Evolutionary conservation across 495 filamentous ascomycete species (phyloP).

Genomic region (Penicillium tannophilum): DNA sequence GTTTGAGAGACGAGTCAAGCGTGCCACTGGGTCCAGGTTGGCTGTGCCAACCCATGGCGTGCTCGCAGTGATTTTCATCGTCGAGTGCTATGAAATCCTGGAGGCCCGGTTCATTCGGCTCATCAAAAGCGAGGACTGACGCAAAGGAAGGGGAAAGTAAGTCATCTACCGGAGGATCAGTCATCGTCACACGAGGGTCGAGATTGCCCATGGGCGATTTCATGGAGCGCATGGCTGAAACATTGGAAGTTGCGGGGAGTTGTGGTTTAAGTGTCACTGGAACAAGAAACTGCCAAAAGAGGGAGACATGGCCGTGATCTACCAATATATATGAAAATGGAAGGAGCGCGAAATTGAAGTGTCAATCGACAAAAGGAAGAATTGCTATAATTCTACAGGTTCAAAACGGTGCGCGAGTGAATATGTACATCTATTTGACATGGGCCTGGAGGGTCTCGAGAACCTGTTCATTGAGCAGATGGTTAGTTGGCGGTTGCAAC

Average conservation of each 20-base stretch:
- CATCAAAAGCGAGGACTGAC: constrained; percentile 16
- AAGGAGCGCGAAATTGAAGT: constrained; percentile 11
- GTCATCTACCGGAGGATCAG: constrained; percentile 8
- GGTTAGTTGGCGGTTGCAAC: constrained; percentile 16
- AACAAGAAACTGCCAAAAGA: constrained; percentile 1
- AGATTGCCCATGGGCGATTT: constrained; percentile 24
- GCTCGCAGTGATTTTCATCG: not conserved
- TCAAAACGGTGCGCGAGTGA: constrained; percentile 36
- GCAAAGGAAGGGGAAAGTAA: constrained; percentile 18
- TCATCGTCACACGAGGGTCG: constrained; percentile 27
- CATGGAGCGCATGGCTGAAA: constrained; percentile 23
- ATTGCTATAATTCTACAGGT: constrained; percentile 51
- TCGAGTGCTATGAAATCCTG: constrained; percentile 3
- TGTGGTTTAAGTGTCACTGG: not conserved
- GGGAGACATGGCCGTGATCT: constrained; percentile 16
- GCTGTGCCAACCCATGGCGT: not conserved
- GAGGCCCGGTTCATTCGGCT: not conserved
- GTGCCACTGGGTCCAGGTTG: constrained; percentile 1
- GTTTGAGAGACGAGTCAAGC: constrained; percentile 6
- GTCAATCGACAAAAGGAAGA: constrained; percentile 26
- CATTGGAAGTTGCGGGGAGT: not conserved
- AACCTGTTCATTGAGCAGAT: constrained; percentile 47
- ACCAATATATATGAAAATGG: constrained; percentile 15
- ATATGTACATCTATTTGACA: constrained; percentile 68
- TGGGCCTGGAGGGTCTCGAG: constrained; percentile 73